Base-by-base conservation (phyloP, 352 stramenopile genomes). In the Globisporangium spinosum region DNA sequence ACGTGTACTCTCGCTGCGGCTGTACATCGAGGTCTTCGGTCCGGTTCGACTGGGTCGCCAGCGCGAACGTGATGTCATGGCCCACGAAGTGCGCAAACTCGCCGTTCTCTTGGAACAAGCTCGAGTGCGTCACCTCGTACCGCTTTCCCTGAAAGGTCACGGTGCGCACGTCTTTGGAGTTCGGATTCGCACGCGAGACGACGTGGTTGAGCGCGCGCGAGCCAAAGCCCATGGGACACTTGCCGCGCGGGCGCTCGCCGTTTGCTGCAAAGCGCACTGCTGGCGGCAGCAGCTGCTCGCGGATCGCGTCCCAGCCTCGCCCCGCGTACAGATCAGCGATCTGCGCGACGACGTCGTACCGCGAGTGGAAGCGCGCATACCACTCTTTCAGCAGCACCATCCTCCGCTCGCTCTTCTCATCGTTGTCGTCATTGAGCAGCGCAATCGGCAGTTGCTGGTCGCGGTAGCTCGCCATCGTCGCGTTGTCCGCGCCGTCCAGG, bases 221-320 rank as follows among this genome's bases (percentile, higher is more conserved):
- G 43, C 79, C 82, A 69, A 90, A 90, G 25, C 82, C 82, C 53
- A 90, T 68, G 32, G 82, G 82, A 38, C 82, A 90, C 45, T 88
- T 89, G 22, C 72, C 77, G 35, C 68, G 62, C 6, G 64, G 62
- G 20, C 55, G 64, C 40, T 65, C 69, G 8, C 68, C 64, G 59
- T 72, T 68, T n/a, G 29, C 25, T 64, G 45, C 23, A n/a, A 58
- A 47, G 25, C 34, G 56, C 25, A 29, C 25, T 23, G 58, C 40
- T 64, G 58, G 58, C 3, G 78, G 78, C 43, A 82, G 58, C 40
- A 87, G 61, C 32, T 79, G 43, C 5, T 72, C 56, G 17, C 82
- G 82, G 13, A 90, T 51, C 35, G 25, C 15, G 9, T 83, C 76
- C 82, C 82, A 90, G 7, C 77, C 62, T 17, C 47, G 51, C n/a